Base-by-base conservation (phyloP, 805 yeast genomes). In the Candida berthetii region DNA sequence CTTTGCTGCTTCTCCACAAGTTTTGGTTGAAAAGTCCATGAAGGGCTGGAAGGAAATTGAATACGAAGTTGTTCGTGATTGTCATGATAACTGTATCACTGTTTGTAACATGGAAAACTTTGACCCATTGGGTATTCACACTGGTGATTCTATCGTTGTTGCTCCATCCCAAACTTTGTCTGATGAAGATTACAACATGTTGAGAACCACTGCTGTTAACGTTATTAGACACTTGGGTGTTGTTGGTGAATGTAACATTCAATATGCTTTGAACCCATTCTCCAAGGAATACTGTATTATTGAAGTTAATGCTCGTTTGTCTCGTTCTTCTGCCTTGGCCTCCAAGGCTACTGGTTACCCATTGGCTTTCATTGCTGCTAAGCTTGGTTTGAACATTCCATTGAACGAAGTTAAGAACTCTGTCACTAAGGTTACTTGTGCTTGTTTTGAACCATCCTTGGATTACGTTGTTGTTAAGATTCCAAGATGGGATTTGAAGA, bases 41-140 rank as follows among this genome's bases (percentile, higher is more conserved):
- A 93, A 93, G 71, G 99, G 99, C 49, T 91, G 99, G 99, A 91
- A 91, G 66, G 99, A 91, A 71, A 85, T 91, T 55, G 99, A 91
- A 70, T 91, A 91, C 66, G 99, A 91, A 69, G 99, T 91, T 65
- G 99, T 91, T 42, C 88, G 99, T 66, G 99, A 91, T 69, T 90
- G 95, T 39, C 84, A 80, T 55, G 97, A 88, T 66, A 91, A 91
- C 78, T 91, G 99, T 81, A 88, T 91, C 57, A 91, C 99, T 38
- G 99, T 91, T 48, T 91, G 99, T 78, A 91, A 91, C 71, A 91
- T 91, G 99, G 99, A 91, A 71, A 91, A 91, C 69, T 91, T 91
- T 53, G 99, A 91, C 68, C 99, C 99, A 37, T 76, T 91, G 55
- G 99, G 99, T 63, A 90, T 91, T 58, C 99, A 91, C 63, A 91